phyloP scores from a whole-genome alignment of 129 eudicot species.

The sunflower (Helianthus annuus) region HanXRQr2.0-SUNRISE NC_035436.2:174514543-174515042 shows the following conservation, averaged over 20 bases:
- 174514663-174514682: slow-evolving; percentile 92
- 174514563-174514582: slow-evolving; percentile 8
- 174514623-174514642: slow-evolving; percentile 72
- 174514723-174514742: slow-evolving; percentile 47
- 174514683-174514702: slow-evolving; percentile 24
- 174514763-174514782: slow-evolving; percentile 29
- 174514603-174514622: slow-evolving; percentile 63
- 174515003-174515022: too few species aligned
- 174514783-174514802: slow-evolving; percentile 16
- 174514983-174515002: neutral
- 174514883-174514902: slow-evolving; percentile 68
- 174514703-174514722: slow-evolving; percentile 38
- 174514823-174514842: neutral
- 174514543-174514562: slow-evolving; percentile 17
- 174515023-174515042: too few species aligned
- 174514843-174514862: slow-evolving; percentile 54
- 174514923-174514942: slow-evolving; percentile 48
- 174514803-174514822: neutral
- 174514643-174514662: slow-evolving; percentile 66
- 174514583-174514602: slow-evolving; percentile 7
- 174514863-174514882: slow-evolving; percentile 87
- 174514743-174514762: slow-evolving; percentile 76
- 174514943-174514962: slow-evolving; percentile 50
- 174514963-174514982: slow-evolving; percentile 59
- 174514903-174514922: slow-evolving; percentile 77